A percentile compares a stretch with the other conserved stretches of the same genome.
These are phyloP conservation scores for Paraconiothyrium sp. DNA, from an alignment of 2,329 filamentous ascomycete species.

Conservation along the genomic window DNA sequence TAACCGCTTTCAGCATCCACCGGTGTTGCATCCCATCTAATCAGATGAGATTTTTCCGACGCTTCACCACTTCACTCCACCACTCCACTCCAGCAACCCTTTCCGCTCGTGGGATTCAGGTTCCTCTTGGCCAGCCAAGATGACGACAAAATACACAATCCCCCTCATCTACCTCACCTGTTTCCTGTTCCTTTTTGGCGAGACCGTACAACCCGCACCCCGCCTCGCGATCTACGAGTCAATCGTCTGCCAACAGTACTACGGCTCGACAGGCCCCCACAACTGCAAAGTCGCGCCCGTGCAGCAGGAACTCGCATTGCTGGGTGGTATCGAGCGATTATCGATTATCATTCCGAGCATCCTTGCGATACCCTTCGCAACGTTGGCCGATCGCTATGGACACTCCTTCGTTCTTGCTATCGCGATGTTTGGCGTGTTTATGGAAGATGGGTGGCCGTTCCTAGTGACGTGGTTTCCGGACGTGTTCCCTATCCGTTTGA, in stretches of 20 bases:
- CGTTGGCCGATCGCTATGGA: constrained; percentile 29
- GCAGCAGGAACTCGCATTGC: constrained; percentile 27
- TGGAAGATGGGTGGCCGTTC: constrained; percentile 27
- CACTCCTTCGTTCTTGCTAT: constrained; percentile 27
- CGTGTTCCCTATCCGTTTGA: constrained; percentile 26
- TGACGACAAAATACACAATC: constrained; percentile 10
- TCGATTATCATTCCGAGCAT: constrained; percentile 30
- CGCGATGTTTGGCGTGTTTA: constrained; percentile 27
- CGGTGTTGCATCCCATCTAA: background rate
- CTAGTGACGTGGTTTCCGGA: constrained; percentile 26
- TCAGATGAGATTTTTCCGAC: constrained; percentile 11
- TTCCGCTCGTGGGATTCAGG: background rate
- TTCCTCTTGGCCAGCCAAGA: background rate
- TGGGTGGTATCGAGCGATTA: constrained; percentile 29
- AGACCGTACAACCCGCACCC: constrained; percentile 31
- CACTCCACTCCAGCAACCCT: background rate
- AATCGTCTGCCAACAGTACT: constrained; percentile 27
- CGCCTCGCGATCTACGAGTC: constrained; percentile 31
- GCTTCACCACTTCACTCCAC: background rate
- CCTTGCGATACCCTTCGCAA: constrained; percentile 30
- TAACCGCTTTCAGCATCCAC: background rate
- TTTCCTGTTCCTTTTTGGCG: constrained; percentile 32
- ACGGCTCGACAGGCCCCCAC: constrained; percentile 14
- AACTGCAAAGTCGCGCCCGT: constrained; percentile 30
- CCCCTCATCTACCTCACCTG: constrained; percentile 28